These are phyloP conservation scores for Chaetomium olivaceum DNA, from an alignment of 2,329 filamentous ascomycete species.

Conservation along the genomic window DNA sequence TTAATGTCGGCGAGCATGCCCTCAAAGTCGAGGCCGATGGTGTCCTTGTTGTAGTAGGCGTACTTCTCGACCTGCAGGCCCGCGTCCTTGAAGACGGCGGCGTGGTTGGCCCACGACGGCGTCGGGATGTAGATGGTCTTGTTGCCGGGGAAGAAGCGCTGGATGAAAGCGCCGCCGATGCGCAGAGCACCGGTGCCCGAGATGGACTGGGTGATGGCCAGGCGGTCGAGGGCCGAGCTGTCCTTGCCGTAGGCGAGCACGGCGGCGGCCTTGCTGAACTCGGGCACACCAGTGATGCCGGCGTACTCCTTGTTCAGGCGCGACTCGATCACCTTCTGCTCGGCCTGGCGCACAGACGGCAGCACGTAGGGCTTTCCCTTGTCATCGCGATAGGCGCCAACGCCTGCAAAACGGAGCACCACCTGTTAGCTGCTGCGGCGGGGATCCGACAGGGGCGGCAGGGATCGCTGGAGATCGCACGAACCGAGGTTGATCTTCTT, in stretches of 20 bases:
- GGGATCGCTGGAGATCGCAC: constrained; percentile 31
- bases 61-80: constrained; percentile 92
- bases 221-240: constrained; percentile 72
- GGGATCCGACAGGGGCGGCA: constrained; percentile 21
- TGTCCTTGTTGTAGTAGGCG: constrained; percentile 98
- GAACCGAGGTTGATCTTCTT: constrained; percentile 97
- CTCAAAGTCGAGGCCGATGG: constrained; percentile 95
- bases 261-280: constrained; percentile 91
- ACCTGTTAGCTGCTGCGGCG: constrained; percentile 18
- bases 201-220: constrained; percentile 96
- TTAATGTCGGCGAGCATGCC: constrained; percentile 90
- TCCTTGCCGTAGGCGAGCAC: constrained; percentile 85
- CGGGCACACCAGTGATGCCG: constrained; percentile 91
- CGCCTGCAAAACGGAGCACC: constrained; percentile 55
- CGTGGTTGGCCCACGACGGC: constrained; percentile 98
- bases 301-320: constrained; percentile 96
- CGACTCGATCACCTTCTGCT: constrained; percentile 78
- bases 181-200: constrained; percentile 95
- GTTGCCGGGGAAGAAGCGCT: constrained; percentile 84
- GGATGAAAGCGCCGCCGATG: constrained; percentile 90
- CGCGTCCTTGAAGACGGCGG: constrained; percentile 90
- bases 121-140: constrained; percentile 97
- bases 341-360: constrained; percentile 85
- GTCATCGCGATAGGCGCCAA: constrained; percentile 98
- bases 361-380: constrained; percentile 97